Conservation (phyloP, 2,329 filamentous ascomycete species). For the Fusarium bulbicola region DNA sequence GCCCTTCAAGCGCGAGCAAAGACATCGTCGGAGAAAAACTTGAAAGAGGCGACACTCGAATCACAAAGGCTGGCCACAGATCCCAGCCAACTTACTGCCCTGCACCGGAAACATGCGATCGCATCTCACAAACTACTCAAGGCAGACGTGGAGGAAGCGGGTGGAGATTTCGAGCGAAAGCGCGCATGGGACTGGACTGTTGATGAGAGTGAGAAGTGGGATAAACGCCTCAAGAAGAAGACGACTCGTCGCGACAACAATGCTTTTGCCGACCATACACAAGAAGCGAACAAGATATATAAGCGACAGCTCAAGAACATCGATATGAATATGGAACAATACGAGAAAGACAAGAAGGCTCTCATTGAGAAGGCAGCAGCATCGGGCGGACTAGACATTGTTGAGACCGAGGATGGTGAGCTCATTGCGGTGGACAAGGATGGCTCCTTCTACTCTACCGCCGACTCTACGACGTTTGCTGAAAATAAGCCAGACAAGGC, state of each 20-base stretch:
- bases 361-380: slow-evolving; percentile 87
- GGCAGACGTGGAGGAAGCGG: slow-evolving; percentile 84
- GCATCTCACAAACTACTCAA: slow-evolving; percentile 94
- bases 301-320: slow-evolving; percentile 87
- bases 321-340: slow-evolving; percentile 80
- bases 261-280: slow-evolving; percentile 87
- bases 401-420: slow-evolving; percentile 95
- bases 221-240: slow-evolving; percentile 89
- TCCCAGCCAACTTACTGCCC: slow-evolving; percentile 76
- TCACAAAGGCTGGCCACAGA: slow-evolving; percentile 82
- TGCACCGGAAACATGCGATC: slow-evolving; percentile 87
- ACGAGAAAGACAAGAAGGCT: slow-evolving; percentile 85
- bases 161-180: slow-evolving; percentile 96
- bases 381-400: slow-evolving; percentile 86
- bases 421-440: slow-evolving; percentile 93
- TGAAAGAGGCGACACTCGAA: slow-evolving; percentile 85
- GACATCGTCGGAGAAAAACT: slow-evolving; percentile 75
- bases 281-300: slow-evolving; percentile 92
- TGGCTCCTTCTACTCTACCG: slow-evolving; percentile 89
- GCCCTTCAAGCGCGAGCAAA: slow-evolving; percentile 84
- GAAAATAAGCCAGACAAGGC: slow-evolving; percentile 89
- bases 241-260: slow-evolving; percentile 82
- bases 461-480: slow-evolving; percentile 81
- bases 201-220: slow-evolving; percentile 94
- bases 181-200: slow-evolving; percentile 98